Percentiles rank a stretch among this genome's conserved stretches.
These are phyloP conservation scores for Termitomyces sp. DNA, from an alignment of 768 basidiomycete genomes.

Conservation along the genomic window DNA sequence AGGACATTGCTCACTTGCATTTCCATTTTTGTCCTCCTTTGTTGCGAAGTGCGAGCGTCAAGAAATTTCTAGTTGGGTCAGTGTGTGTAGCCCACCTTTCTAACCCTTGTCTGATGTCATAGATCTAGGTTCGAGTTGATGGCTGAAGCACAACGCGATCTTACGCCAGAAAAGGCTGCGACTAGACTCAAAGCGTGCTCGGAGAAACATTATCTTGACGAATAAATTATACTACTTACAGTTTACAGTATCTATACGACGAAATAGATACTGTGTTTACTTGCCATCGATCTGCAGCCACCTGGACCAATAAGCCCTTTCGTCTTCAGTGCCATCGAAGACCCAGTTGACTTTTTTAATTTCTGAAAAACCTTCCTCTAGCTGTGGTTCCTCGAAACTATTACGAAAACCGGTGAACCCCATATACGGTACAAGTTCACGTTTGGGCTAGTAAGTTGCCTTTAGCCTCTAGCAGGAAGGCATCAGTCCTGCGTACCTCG, in stretches of 20 bases:
- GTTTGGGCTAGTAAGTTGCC: constrained; percentile 29
- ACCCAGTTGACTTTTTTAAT: constrained; percentile 75
- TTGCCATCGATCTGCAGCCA: constrained; percentile 82
- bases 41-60: constrained; percentile 72
- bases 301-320: constrained; percentile 69
- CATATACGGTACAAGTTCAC: constrained; percentile 51
- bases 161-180: constrained; percentile 88
- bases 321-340: constrained; percentile 73
- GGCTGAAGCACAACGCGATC: constrained; percentile 85
- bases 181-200: constrained; percentile 45
- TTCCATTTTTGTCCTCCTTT: constrained; percentile 86
- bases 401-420: constrained; percentile 56
- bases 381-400: constrained; percentile 60
- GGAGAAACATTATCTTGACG: constrained; percentile 56
- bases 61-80: constrained; percentile 88
- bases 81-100: constrained; percentile 18
- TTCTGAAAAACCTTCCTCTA: constrained; percentile 72
- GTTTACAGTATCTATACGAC: background rate
- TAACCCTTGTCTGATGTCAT: background rate
- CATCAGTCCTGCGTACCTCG: constrained; percentile 28
- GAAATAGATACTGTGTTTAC: constrained; percentile 21
- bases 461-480: background rate
- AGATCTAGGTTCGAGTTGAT: constrained; percentile 75
- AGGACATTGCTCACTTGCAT: constrained; percentile 73
- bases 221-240: background rate